Evolutionary conservation across 2,329 filamentous ascomycete genomes (phyloP).

Genomic region (Penicillium rolfsii): DNA sequence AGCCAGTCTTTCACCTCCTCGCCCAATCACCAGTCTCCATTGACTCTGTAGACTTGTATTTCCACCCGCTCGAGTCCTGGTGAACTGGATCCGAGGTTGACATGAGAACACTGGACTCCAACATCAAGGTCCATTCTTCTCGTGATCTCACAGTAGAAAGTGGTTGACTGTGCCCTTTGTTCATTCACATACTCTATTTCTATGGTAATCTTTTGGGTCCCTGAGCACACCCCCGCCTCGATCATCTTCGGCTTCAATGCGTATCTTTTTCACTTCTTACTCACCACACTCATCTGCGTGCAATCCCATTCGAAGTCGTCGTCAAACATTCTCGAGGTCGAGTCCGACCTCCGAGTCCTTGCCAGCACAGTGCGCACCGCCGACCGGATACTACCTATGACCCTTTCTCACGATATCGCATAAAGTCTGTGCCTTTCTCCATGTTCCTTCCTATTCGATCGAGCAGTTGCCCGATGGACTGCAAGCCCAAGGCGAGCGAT

Average conservation of each 20-base stretch:
- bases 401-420: background rate
- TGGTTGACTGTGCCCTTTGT: background rate
- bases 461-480: background rate
- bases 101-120: background rate
- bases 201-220: background rate
- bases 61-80: background rate
- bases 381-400: background rate
- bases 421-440: background rate
- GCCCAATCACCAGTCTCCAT: background rate
- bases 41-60: background rate
- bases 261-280: background rate
- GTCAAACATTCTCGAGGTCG: background rate
- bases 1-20: background rate
- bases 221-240: background rate
- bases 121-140: background rate
- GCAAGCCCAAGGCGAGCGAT: background rate
- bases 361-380: background rate
- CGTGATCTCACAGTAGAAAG: background rate
- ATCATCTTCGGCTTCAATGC: background rate
- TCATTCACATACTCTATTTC: background rate
- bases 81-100: background rate
- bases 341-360: background rate
- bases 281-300: background rate
- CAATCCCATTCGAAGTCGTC: background rate
- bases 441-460: background rate